A percentile compares a stretch with the other conserved stretches of the same genome.
These are phyloP conservation scores for Eucalyptus caleyi DNA, from an alignment of 345 rosid species.

Conservation along the genomic window DNA sequence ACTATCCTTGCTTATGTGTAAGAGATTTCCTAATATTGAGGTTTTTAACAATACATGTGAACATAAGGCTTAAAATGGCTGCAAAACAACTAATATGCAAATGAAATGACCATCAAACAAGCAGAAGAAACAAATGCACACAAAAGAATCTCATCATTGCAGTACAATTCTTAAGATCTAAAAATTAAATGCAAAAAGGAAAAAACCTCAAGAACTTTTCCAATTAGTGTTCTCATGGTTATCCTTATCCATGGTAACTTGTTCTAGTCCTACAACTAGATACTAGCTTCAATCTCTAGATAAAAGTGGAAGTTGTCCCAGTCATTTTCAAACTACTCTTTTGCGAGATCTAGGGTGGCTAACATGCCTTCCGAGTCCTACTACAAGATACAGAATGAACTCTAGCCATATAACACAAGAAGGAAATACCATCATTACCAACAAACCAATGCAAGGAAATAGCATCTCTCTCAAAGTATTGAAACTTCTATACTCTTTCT, in stretches of 20 bases:
- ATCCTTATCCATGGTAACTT: background rate
- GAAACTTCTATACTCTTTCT: background rate
- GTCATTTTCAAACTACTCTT: background rate
- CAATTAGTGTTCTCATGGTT: background rate
- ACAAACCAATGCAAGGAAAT: background rate
- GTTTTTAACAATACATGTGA: background rate
- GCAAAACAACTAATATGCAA: background rate
- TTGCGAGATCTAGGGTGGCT: background rate
- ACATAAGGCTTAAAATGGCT: background rate
- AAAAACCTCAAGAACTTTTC: background rate
- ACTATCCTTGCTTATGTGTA: background rate
- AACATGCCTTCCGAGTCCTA: background rate
- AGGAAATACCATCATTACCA: background rate
- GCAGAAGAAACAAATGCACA: background rate
- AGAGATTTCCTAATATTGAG: background rate
- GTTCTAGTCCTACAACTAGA: background rate
- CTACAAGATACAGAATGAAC: background rate
- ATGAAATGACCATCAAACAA: background rate
- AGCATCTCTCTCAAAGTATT: background rate
- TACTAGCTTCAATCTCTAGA: background rate
- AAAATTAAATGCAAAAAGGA: background rate
- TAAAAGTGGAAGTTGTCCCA: background rate
- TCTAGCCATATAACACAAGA: background rate
- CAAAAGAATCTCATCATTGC: background rate
- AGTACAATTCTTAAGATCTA: background rate